Conservation (phyloP, 257 asterid genomes). For the Solanum dulcamara region DNA sequence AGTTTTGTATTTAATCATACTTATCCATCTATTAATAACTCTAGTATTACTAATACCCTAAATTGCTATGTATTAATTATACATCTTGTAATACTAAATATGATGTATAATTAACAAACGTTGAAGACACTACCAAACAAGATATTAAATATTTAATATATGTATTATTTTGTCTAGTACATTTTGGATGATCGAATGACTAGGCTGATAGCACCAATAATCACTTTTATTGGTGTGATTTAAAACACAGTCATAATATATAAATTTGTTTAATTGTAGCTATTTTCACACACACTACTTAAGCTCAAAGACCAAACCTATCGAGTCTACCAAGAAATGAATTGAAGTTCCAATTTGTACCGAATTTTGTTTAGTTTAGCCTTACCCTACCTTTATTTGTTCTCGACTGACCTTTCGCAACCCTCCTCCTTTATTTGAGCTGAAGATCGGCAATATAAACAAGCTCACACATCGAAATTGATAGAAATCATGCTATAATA, state of each 20-base stretch:
- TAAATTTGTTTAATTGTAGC: neutral
- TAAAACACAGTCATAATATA: neutral
- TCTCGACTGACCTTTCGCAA: neutral
- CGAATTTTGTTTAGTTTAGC: neutral
- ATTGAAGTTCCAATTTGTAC: neutral
- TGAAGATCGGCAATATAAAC: neutral
- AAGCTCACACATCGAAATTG: neutral
- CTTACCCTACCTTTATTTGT: neutral
- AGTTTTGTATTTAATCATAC: too few species aligned
- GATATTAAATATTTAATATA: too few species aligned
- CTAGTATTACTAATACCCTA: too few species aligned
- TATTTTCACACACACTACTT: neutral
- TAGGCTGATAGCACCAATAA: neutral
- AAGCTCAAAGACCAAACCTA: neutral
- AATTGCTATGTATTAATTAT: too few species aligned
- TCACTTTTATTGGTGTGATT: neutral
- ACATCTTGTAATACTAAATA: too few species aligned
- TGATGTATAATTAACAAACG: too few species aligned
- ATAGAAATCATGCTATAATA: too few species aligned
- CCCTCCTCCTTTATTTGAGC: neutral
- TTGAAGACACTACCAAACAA: too few species aligned
- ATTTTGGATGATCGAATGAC: too few species aligned
- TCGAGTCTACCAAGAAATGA: neutral
- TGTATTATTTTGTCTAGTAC: too few species aligned
- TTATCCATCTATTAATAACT: too few species aligned